Evolutionary conservation across 768 basidiomycete genomes (phyloP), one percentile per base, ranked within the genome.

Genomic region (Pleurotus tuber-regium): DNA sequence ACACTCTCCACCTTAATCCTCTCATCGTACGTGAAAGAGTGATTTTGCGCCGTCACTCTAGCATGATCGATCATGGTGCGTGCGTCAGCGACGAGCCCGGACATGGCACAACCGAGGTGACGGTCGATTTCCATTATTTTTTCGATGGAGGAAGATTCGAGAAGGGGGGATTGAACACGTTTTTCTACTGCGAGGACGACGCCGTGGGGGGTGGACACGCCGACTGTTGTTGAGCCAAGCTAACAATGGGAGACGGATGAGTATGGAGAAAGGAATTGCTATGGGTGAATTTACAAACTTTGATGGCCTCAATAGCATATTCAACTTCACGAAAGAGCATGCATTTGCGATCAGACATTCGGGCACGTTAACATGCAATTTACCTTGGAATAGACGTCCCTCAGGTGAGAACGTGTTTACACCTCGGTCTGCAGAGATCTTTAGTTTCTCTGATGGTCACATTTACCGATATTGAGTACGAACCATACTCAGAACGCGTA

Each of bases 11-110:
- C 94, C 65, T 92, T 93, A 74, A 98, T 98, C 59, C 68, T 76
- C 71, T 99, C 97, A 74, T 98, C 92, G 67, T 97, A 98, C 14
- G 92, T 96, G 75, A 98, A 99, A 2, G 85, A 69, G 70, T 99
- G 97, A 69, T 92, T 94, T 69, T 96, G 92, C 11, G 91, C 82
- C 4, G 97, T 98, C 52, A 99, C 95, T 54, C 97, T 83, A 23
- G 97, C 97, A 65, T 99, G 97, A 80, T 99, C 97, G 69, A 99
- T 92, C 91, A 99, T 99, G 42, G 97, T 99, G 56, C 97, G 84
- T 39, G 97, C 96, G 71, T 99, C 97, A 50, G 97, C 96, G 51
- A 93, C 97, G 55, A 99, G 80, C 26, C 90, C 90, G 40, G 92
- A 95, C 95, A 98, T 98, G 52, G 97, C 97, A 60, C 95, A 98